A percentile compares a stretch with the other conserved stretches of the same genome.
These are phyloP conservation scores for Haberlea rhodopensis DNA, from an alignment of 257 asterid genomes.

Conservation along the genomic window DNA sequence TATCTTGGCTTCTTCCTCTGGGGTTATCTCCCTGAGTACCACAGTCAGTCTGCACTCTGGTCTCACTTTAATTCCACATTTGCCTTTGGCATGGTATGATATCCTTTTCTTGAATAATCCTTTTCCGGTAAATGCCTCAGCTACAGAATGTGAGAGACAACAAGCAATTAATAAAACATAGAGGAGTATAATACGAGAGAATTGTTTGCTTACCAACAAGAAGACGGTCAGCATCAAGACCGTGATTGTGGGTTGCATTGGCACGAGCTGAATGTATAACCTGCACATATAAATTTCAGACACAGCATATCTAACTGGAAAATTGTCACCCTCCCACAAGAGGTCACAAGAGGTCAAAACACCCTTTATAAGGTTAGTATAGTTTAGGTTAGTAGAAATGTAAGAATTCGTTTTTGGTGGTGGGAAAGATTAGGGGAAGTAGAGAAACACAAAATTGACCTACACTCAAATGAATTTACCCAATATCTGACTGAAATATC, in stretches of 20 bases:
- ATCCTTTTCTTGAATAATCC: constrained; percentile 73
- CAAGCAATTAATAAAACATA: constrained; percentile 2
- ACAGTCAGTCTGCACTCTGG: constrained; percentile 87
- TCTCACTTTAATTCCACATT: constrained; percentile 57
- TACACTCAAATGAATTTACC: neutral
- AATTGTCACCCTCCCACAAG: no score
- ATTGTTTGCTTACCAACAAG: constrained; percentile 63
- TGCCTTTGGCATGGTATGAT: constrained; percentile 71
- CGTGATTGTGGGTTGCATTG: no score
- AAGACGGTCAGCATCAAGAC: constrained; percentile 77
- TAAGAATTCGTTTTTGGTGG: neutral
- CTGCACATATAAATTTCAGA: no score
- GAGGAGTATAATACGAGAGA: constrained; percentile 6
- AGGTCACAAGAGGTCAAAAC: neutral
- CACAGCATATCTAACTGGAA: no score
- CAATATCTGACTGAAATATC: neutral
- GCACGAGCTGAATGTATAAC: no score
- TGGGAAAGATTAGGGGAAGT: neutral
- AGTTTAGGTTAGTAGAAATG: no score
- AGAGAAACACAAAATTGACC: neutral
- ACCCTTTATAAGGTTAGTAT: neutral
- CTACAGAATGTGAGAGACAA: constrained; percentile 33
- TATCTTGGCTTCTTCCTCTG: constrained; percentile 86
- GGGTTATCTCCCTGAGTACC: constrained; percentile 76
- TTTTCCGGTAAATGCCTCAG: constrained; percentile 93